phyloP scores from a whole-genome alignment of 2,329 filamentous ascomycete species.

The Mycosphaerella arachidis region DNA sequence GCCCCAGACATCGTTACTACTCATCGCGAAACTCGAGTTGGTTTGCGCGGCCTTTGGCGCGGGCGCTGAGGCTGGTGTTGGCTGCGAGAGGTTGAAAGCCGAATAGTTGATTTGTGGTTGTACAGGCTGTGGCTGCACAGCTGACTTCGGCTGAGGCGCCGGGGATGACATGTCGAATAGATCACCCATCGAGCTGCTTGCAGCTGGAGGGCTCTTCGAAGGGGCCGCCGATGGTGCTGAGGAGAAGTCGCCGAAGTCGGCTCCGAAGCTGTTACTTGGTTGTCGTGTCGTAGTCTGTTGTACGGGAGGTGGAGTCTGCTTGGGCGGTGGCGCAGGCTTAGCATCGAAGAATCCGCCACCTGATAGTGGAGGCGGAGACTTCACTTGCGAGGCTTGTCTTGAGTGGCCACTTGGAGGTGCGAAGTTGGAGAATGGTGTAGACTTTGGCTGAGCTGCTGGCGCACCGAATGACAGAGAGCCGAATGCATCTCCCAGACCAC shows the following conservation, averaged over 20 bases:
- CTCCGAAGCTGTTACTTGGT: conserved; percentile 47
- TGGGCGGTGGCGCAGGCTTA: conserved; percentile 45
- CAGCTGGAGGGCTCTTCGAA: conserved; percentile 41
- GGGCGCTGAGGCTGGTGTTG: conserved; percentile 39
- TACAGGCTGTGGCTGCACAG: conserved; percentile 26
- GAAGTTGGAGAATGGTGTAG: conserved; percentile 61
- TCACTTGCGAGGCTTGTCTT: conserved; percentile 37
- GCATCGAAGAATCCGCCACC: conserved; percentile 82
- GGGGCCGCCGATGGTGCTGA: conserved; percentile 50
- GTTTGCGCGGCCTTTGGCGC: conserved; percentile 31
- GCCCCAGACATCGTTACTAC: conserved; percentile 74
- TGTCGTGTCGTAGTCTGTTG: conserved; percentile 45
- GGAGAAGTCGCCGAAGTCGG: conserved; percentile 53
- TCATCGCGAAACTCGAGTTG: conserved; percentile 40
- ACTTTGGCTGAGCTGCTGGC: conserved; percentile 48
- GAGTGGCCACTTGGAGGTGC: conserved; percentile 51
- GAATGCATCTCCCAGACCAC: conserved; percentile 78
- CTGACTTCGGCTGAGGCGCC: conserved; percentile 34
- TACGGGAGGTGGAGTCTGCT: conserved; percentile 31
- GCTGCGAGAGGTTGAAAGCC: conserved; percentile 73
- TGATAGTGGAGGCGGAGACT: conserved; percentile 46
- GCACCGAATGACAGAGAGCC: conserved; percentile 59
- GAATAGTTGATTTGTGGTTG: conserved; percentile 35
- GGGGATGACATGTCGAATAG: conserved; percentile 66
- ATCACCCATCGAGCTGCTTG: conserved; percentile 62